These are phyloP conservation scores for Crithidia expoeki DNA, from an alignment of 208 protist species.

Conservation along the genomic window DNA sequence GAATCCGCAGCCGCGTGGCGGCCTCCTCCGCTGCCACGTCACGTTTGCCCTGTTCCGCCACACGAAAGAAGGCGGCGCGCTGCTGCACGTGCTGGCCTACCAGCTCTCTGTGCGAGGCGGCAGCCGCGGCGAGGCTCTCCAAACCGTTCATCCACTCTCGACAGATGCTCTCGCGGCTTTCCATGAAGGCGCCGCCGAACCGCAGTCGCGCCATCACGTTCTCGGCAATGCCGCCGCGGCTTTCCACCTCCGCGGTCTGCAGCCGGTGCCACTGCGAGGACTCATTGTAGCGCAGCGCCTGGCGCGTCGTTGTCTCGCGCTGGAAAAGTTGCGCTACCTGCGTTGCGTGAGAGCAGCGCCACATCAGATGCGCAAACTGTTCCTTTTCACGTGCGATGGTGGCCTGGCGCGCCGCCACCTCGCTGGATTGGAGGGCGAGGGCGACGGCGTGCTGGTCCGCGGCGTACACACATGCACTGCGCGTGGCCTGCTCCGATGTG, in stretches of 20 bases:
- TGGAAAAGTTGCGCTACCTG: conserved; percentile 19
- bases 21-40: conserved; percentile 43
- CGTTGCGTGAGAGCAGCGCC: not conserved
- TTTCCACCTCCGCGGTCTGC: conserved; percentile 22
- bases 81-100: conserved; percentile 16
- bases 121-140: conserved; percentile 21
- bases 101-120: conserved; percentile 14
- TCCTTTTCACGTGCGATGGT: conserved; percentile 35
- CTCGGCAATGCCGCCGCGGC: conserved; percentile 24
- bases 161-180: conserved; percentile 17
- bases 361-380: conserved; percentile 1
- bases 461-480: conserved; percentile 7
- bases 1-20: conserved; percentile 19
- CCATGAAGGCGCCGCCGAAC: conserved; percentile 21
- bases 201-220: conserved; percentile 33
- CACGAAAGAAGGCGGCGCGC: conserved; percentile 17
- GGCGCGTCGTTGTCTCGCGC: conserved; percentile 36
- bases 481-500: conserved; percentile 33
- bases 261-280: conserved; percentile 34
- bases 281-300: conserved; percentile 42
- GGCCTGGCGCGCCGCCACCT: conserved; percentile 52
- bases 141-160: conserved; percentile 1
- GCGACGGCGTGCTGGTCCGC: conserved; percentile 40
- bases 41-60: conserved; percentile 42
- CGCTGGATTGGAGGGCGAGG: conserved; percentile 40